A percentile compares a stretch with the other conserved stretches of the same genome.
Evolutionary conservation across 257 asterid genomes (phyloP).

Genomic region (Capsicum baccatum): DNA sequence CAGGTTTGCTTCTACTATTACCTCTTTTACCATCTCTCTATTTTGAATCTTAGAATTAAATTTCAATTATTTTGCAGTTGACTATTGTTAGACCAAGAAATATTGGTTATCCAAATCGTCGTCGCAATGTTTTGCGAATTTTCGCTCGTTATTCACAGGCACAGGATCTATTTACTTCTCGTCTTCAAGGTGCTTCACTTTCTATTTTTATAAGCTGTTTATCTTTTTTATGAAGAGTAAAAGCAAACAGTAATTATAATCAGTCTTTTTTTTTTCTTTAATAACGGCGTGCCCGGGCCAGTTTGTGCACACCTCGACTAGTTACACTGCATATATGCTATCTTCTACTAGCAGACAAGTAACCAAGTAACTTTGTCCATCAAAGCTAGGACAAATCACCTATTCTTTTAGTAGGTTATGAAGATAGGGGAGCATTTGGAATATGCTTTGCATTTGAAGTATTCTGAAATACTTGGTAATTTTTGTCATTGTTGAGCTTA

Average conservation of each 20-base stretch:
- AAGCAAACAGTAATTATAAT: no score
- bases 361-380: no score
- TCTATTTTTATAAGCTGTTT: not conserved
- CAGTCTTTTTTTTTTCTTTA: no score
- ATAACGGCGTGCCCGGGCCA: no score
- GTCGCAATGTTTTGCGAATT: conserved; percentile 39
- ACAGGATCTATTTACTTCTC: conserved; percentile 74
- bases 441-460: not conserved
- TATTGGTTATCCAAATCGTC: conserved; percentile 34
- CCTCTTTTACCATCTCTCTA: not conserved
- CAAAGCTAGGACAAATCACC: no score
- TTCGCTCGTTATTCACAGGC: conserved; percentile 77
- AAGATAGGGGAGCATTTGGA: not conserved
- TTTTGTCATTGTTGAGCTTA: not conserved
- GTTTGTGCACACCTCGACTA: no score
- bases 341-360: no score
- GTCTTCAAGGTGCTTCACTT: conserved; percentile 71
- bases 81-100: conserved; percentile 50
- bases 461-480: conserved; percentile 9
- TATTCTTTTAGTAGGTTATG: conserved; percentile 1
- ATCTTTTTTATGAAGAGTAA: no score
- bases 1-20: conserved; percentile 47
- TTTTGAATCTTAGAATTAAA: not conserved
- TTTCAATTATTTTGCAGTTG: conserved; percentile 44
- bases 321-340: no score